These are phyloP conservation scores for Artemisia argyi DNA, from an alignment of 129 eudicot species.

Conservation along the genomic window DNA sequence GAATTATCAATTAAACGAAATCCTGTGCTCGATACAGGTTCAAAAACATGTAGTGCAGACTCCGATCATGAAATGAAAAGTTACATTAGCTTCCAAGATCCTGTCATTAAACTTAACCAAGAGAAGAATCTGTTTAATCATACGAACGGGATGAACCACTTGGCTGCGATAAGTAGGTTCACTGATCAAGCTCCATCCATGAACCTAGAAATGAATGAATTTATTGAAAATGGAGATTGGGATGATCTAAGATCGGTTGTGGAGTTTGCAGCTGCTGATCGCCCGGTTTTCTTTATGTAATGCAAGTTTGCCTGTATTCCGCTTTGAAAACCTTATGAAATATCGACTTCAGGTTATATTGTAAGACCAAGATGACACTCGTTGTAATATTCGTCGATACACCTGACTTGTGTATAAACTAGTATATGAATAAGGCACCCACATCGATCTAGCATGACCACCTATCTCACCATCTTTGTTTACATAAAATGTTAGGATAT, in stretches of 20 bases:
- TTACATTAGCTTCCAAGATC: conserved; percentile 45
- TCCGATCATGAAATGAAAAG: conserved; percentile 41
- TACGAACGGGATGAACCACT: conserved; percentile 18
- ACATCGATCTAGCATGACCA: neutral
- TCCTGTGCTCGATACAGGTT: conserved; percentile 32
- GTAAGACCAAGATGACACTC: neutral
- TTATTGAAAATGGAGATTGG: conserved; percentile 59
- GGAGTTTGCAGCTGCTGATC: conserved; percentile 44
- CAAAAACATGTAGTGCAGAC: conserved; percentile 41
- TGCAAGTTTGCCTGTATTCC: conserved; percentile 18
- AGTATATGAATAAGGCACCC: neutral
- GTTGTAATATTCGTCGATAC: neutral
- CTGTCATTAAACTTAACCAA: neutral
- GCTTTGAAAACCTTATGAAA: neutral
- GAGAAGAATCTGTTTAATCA: conserved; percentile 9
- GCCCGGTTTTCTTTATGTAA: conserved; percentile 21
- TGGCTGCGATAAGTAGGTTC: conserved; percentile 6
- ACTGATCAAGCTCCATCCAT: conserved; percentile 27
- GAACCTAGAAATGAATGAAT: conserved; percentile 38
- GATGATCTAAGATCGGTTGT: conserved; percentile 61
- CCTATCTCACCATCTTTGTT: neutral
- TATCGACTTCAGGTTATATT: neutral
- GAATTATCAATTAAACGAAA: conserved; percentile 27
- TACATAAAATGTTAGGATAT: neutral
- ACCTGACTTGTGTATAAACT: neutral